phyloP scores from a whole-genome alignment of 2,329 filamentous ascomycete species.

The Verticillium nonalfalfae region DNA sequence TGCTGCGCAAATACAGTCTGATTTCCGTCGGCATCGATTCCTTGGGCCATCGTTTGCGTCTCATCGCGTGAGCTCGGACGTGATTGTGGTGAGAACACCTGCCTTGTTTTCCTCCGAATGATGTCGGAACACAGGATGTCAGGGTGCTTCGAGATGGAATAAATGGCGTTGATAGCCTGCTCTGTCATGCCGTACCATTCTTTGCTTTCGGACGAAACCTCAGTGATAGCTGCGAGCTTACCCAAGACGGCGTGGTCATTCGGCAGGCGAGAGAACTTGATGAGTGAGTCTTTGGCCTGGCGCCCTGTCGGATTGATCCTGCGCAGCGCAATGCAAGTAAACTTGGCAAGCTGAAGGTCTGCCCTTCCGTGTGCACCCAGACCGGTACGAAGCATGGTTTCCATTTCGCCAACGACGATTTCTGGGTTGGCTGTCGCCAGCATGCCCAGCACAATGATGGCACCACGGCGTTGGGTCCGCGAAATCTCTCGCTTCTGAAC shows the following conservation, averaged over 20 bases:
- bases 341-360: constrained; percentile 87
- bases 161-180: constrained; percentile 93
- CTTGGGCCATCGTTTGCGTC: constrained; percentile 28
- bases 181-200: constrained; percentile 97
- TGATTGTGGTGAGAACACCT: constrained; percentile 58
- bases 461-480: constrained; percentile 78
- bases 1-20: constrained; percentile 26
- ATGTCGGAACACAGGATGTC: constrained; percentile 91
- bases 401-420: constrained; percentile 91
- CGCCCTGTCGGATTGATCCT: constrained; percentile 84
- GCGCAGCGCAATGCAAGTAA: constrained; percentile 86
- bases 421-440: constrained; percentile 86
- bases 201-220: constrained; percentile 81
- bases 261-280: constrained; percentile 69
- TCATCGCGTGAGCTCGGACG: constrained; percentile 42
- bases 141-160: constrained; percentile 87
- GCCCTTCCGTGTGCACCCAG: constrained; percentile 72
- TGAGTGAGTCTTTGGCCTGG: constrained; percentile 64
- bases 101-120: constrained; percentile 76
- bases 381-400: constrained; percentile 86
- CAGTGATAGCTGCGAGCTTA: constrained; percentile 76
- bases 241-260: constrained; percentile 88
- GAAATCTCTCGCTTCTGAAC: constrained; percentile 93
- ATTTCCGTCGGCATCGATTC: constrained; percentile 15
- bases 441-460: constrained; percentile 97